Percentiles rank a stretch among this genome's conserved stretches.
These are phyloP conservation scores for Acaromyces ingoldii DNA, from an alignment of 1,284 basidiomycete genomes.

Conservation along the genomic window DNA sequence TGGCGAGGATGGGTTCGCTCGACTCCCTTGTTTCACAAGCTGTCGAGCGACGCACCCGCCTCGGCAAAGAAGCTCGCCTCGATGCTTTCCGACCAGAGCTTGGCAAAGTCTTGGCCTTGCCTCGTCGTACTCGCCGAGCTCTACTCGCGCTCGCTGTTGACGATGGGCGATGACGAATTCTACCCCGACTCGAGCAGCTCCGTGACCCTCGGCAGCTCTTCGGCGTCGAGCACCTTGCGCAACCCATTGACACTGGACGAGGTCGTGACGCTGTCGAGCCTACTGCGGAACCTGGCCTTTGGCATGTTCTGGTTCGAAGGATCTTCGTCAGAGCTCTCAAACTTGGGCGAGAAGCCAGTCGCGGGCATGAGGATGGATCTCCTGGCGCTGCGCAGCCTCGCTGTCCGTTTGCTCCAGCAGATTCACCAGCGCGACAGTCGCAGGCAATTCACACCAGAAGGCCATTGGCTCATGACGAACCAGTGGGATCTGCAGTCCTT, in stretches of 20 bases:
- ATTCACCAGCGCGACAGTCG: constrained; percentile 41
- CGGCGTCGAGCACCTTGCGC: constrained; percentile 33
- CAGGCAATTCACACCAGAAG: constrained; percentile 43
- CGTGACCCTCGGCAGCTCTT: neutral
- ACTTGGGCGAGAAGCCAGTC: neutral
- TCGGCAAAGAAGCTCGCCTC: neutral
- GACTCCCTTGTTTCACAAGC: too few relatives aligned
- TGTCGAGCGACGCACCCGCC: neutral
- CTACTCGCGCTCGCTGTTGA: constrained; percentile 77
- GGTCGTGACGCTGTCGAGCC: constrained; percentile 63
- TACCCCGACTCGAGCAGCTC: constrained; percentile 57
- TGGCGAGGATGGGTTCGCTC: constrained; percentile 47
- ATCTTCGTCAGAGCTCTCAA: constrained; percentile 18
- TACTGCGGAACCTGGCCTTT: constrained; percentile 73
- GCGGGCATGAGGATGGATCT: constrained; percentile 6
- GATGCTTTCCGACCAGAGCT: constrained; percentile 13
- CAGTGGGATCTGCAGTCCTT: constrained; percentile 75
- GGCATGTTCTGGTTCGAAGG: constrained; percentile 70
- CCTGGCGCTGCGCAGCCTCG: constrained; percentile 24
- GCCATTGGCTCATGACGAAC: constrained; percentile 77
- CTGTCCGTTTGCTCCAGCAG: constrained; percentile 43
- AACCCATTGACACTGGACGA: constrained; percentile 83
- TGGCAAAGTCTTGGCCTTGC: constrained; percentile 54
- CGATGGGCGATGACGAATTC: constrained; percentile 96
- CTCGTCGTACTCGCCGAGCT: constrained; percentile 76